Conservation (phyloP, 345 rosid species). For the Geranium brycei region DNA sequence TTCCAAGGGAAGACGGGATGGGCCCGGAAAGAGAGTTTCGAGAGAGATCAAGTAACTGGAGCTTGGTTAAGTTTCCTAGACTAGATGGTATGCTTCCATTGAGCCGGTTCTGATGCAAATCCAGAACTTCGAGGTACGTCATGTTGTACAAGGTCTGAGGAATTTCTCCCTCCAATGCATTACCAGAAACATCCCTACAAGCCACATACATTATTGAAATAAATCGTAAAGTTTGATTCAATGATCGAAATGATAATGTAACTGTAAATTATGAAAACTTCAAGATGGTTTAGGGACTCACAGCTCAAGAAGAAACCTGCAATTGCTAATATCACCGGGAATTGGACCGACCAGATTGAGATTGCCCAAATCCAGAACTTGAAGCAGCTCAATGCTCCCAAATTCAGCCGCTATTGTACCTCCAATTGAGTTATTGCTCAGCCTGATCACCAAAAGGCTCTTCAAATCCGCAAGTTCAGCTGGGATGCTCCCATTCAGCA, state of each 20-base stretch:
- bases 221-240: constrained; percentile 12
- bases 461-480: constrained; percentile 29
- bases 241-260: constrained; percentile 5
- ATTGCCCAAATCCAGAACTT: constrained; percentile 71
- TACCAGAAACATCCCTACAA: constrained; percentile 81
- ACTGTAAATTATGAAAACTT: background rate
- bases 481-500: constrained; percentile 57
- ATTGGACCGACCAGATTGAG: constrained; percentile 54
- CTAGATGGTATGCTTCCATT: constrained; percentile 52
- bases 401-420: constrained; percentile 52
- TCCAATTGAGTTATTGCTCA: constrained; percentile 51
- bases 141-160: constrained; percentile 52
- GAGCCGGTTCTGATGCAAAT: constrained; percentile 50
- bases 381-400: constrained; percentile 53
- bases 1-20: constrained; percentile 62
- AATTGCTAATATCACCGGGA: constrained; percentile 55
- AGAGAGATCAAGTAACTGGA: constrained; percentile 57
- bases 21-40: constrained; percentile 54
- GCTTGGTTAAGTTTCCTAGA: constrained; percentile 43
- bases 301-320: constrained; percentile 66
- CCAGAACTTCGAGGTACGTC: constrained; percentile 62
- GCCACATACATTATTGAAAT: constrained; percentile 21
- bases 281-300: constrained; percentile 32
- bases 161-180: constrained; percentile 54
- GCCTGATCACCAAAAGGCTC: constrained; percentile 51